Base-by-base conservation (phyloP, 228 moss, liverwort and hornwort genomes). In the Sphagnum magellanicum region DNA sequence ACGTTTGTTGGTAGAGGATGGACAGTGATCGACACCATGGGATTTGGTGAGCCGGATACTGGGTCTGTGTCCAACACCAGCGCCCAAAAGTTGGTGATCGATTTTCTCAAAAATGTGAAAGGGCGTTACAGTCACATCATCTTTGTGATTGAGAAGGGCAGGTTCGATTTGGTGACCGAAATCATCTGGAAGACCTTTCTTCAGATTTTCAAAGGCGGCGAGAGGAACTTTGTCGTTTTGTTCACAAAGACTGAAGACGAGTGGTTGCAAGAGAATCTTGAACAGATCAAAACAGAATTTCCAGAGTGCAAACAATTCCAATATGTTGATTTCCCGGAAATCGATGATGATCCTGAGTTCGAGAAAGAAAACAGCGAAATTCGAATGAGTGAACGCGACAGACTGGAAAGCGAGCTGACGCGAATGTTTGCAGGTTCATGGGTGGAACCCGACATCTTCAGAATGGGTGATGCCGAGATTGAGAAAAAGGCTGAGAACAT, bases 1-100 rank as follows among this genome's bases (percentile, higher is more conserved):
- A 72, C 50, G 0, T 68, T 46, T 0, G 4, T 5, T 0, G 72
- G 72, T 50, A 9, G 72, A 68, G 76, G 72, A 14, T 60, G 49
- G 32, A 52, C 63, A 4, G 63, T 64, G 5, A 49, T 64, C 8
- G 76, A 76, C 65, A 76, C 72, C 10, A 72, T 77, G 72, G 76
- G 68, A 10, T 72, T 77, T 5, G 76, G 76, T 6, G 72, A 77
- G 17, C 59, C 59, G 4, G 16, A n/a, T 48, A 61, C 4, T 12
- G 64, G 76, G 32, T 57, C 58, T 9, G 76, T 68, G 4, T 68
- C 72, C 0, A 68, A 63, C 51, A 51, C 61, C 17, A 4, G 46
- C 4, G 72, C 64, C 5, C 48, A 64, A 58, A 51, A 14, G 68
- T 46, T 57, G 67, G 72, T 64, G 6, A 53, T 58, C 16, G 4